Evolutionary conservation across 2,329 filamentous ascomycete genomes (phyloP).

Genomic region (Didymella keratinophila): DNA sequence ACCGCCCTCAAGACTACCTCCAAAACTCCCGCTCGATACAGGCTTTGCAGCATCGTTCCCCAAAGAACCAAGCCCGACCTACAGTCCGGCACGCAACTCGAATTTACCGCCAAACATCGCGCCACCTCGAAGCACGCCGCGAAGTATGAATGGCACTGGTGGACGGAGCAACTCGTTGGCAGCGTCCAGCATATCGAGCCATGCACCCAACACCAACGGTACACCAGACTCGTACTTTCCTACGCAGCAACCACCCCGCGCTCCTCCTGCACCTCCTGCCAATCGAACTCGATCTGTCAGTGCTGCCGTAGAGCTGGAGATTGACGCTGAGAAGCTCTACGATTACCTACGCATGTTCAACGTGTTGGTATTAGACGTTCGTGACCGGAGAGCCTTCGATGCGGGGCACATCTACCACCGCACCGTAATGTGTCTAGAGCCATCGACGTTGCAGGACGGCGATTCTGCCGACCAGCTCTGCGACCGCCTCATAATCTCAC

Average conservation of each 20-base stretch:
- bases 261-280: constrained; percentile 6
- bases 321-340: constrained; percentile 74
- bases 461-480: constrained; percentile 70
- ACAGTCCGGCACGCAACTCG: constrained; percentile 78
- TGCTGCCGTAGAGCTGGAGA: constrained; percentile 64
- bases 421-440: constrained; percentile 89
- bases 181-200: constrained; percentile 48
- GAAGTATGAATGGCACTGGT: constrained; percentile 66
- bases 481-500: constrained; percentile 75
- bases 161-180: constrained; percentile 64
- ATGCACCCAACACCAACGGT: constrained; percentile 49
- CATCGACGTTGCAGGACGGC: constrained; percentile 74
- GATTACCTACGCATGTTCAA: constrained; percentile 72
- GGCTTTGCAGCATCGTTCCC: constrained; percentile 67
- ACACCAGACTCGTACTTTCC: constrained; percentile 56
- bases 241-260: constrained; percentile 27
- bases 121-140: constrained; percentile 69
- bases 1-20: constrained; percentile 35
- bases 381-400: constrained; percentile 81
- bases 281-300: constrained; percentile 54
- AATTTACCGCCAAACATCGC: constrained; percentile 70
- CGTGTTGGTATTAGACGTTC: constrained; percentile 85
- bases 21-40: constrained; percentile 60
- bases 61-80: constrained; percentile 76
- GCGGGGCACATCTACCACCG: constrained; percentile 86